These are phyloP conservation scores for Candida dajiaensis DNA, from an alignment of 805 yeast species.

Conservation along the genomic window DNA sequence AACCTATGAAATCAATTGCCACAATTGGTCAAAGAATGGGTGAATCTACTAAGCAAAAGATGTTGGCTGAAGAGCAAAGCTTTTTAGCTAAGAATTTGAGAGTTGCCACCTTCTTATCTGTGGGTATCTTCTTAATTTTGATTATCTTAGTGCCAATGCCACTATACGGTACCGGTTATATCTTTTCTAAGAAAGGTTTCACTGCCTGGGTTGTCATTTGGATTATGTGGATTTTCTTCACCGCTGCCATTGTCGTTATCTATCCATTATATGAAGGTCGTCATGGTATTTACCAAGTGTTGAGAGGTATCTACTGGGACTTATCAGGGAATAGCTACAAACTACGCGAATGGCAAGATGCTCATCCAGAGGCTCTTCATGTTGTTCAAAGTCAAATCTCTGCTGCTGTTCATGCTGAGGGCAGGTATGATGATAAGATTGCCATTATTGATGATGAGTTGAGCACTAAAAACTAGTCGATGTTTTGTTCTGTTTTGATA, in stretches of 20 bases:
- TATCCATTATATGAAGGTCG: slow-evolving; percentile 76
- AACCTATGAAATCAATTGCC: slow-evolving; percentile 27
- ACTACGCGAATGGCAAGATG: slow-evolving; percentile 67
- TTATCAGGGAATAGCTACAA: slow-evolving; percentile 68
- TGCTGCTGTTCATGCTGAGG: slow-evolving; percentile 28
- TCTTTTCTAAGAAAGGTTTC: slow-evolving; percentile 71
- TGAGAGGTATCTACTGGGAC: slow-evolving; percentile 85
- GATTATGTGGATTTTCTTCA: slow-evolving; percentile 73
- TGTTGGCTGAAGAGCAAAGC: slow-evolving; percentile 44
- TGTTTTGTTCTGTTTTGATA: not conserved
- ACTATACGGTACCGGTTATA: slow-evolving; percentile 76
- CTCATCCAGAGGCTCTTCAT: slow-evolving; percentile 69
- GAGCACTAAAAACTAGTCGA: not conserved
- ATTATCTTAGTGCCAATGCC: slow-evolving; percentile 91
- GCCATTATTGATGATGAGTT: slow-evolving; percentile 21
- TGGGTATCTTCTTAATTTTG: slow-evolving; percentile 54
- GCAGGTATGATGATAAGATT: slow-evolving; percentile 10
- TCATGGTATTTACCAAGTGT: slow-evolving; percentile 53
- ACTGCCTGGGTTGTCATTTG: slow-evolving; percentile 87
- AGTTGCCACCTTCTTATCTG: slow-evolving; percentile 55
- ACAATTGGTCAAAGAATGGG: slow-evolving; percentile 27
- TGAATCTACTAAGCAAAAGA: slow-evolving; percentile 17
- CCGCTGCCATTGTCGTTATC: slow-evolving; percentile 55
- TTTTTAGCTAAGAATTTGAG: slow-evolving; percentile 52
- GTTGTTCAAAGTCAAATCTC: slow-evolving; percentile 63